A percentile compares a stretch with the other conserved stretches of the same genome.
phyloP scores from a whole-genome alignment of 768 basidiomycete genomes.

The Melanogaster broomeanus region DNA sequence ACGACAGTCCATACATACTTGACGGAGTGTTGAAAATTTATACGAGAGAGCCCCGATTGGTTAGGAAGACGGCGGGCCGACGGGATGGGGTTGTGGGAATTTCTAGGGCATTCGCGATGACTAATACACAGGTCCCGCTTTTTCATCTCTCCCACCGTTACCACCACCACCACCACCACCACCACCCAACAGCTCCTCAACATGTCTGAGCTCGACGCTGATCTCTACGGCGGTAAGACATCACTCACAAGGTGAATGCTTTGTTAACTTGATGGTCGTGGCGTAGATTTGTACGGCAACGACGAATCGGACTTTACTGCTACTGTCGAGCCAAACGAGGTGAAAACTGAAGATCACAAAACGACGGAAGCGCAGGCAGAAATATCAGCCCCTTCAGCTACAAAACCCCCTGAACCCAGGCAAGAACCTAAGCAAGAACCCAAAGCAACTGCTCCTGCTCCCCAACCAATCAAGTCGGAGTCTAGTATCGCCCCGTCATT shows the following conservation, averaged over 20 bases:
- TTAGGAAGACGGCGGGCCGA: conserved; percentile 13
- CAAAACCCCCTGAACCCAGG: conserved; percentile 19
- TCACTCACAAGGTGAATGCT: not conserved
- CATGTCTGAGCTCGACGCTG: conserved; percentile 87
- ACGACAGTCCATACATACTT: not conserved
- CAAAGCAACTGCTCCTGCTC: conserved; percentile 6
- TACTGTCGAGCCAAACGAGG: conserved; percentile 41
- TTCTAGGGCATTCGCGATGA: conserved; percentile 14
- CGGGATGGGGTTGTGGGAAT: conserved; percentile 25
- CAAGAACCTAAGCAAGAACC: conserved; percentile 23
- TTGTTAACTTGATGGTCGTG: not conserved
- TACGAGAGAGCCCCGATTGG: not conserved
- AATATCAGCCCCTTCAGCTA: conserved; percentile 16
- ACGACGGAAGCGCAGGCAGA: conserved; percentile 27
- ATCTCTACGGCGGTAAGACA: conserved; percentile 80
- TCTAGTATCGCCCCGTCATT: conserved; percentile 5
- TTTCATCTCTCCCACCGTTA: conserved; percentile 37
- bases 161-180: conserved; percentile 33
- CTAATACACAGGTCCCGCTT: conserved; percentile 24
- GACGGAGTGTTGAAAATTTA: not conserved
- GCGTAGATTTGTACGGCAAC: conserved; percentile 65
- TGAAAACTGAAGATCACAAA: conserved; percentile 27
- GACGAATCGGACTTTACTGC: conserved; percentile 63
- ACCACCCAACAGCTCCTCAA: conserved; percentile 1
- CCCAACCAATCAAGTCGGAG: conserved; percentile 14